Evolutionary conservation across 2,329 filamentous ascomycete genomes (phyloP).

Genomic region (Aureobasidium lini): DNA sequence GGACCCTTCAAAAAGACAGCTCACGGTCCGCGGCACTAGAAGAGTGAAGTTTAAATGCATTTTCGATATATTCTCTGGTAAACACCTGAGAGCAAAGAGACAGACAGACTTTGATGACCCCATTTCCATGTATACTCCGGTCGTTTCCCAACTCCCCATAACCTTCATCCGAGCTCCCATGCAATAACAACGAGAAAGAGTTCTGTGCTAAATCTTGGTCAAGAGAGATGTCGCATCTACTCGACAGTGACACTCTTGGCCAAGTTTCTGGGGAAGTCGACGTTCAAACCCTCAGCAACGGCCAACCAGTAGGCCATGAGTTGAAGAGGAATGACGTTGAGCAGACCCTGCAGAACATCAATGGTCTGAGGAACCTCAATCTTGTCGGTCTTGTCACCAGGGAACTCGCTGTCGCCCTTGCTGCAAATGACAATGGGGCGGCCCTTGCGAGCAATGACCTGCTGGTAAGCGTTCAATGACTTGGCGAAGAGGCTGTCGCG

Average conservation of each 20-base stretch:
- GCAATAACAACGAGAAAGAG: neutral
- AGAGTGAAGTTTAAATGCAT: neutral
- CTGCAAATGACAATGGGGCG: slow-evolving; percentile 99
- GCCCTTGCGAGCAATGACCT: slow-evolving; percentile 92
- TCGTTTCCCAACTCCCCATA: slow-evolving; percentile 2
- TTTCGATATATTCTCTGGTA: slow-evolving; percentile 3
- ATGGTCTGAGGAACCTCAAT: slow-evolving; percentile 96
- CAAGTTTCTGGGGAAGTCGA: slow-evolving; percentile 97
- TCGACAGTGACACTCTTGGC: slow-evolving; percentile 99
- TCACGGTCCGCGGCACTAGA: neutral
- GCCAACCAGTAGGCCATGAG: slow-evolving; percentile 99
- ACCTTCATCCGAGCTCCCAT: neutral
- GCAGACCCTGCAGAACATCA: slow-evolving; percentile 87
- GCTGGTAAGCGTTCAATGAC: slow-evolving; percentile 98
- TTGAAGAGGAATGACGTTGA: slow-evolving; percentile 96
- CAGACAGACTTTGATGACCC: neutral
- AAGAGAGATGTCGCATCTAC: slow-evolving; percentile 43
- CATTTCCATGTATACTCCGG: neutral
- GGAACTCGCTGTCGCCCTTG: slow-evolving; percentile 80
- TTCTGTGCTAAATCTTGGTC: neutral
- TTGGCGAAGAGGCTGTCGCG: slow-evolving; percentile 95
- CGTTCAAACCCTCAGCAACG: slow-evolving; percentile 89
- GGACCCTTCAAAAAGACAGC: too few relatives aligned
- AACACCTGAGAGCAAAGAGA: neutral
- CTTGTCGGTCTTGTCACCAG: slow-evolving; percentile 80